Base-by-base conservation (phyloP, 768 basidiomycete genomes). In the Leccinum longicurvipes region DNA sequence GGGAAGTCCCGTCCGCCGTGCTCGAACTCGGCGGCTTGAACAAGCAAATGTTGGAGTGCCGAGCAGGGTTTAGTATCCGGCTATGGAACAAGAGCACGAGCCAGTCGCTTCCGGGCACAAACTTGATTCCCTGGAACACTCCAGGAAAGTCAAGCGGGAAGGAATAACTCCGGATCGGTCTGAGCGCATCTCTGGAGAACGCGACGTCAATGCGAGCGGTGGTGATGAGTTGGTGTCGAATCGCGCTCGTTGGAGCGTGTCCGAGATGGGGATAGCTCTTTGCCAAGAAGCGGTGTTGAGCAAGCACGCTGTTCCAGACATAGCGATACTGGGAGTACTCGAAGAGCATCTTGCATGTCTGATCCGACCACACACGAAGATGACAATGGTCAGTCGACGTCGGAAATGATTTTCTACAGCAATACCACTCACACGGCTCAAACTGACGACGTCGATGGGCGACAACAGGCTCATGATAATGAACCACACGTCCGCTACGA, bases 51-150 rank as follows among this genome's bases (percentile, higher is more conserved):
- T 72, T 70, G 2, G 68, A 70, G 50, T 70, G 67, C 6, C 66
- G 65, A 0, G 57, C 53, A 17, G 70, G 70, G 28, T 70, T 70
- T 24, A 67, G 63, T 19, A 56, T 63, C 7, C 70, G 63, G 29
- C 68, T 69, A 50, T 69, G 68, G 42, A 71, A 69, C n/a, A 71
- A 60, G 23, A 69, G 48, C 14, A 69, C 67, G 2, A 69, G 63
- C 68, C 68, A 69, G 51, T 67, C 60, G 36, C 61, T 61, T 8
- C 68, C 68, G 9, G 68, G 63, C 42, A 67, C n/a, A 51, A 72
- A 70, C 41, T 60, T 67, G 53, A 70, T 42, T 29, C 68, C 68
- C 53, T 71, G 68, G 50, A 70, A 69, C 8, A 69, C 55, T 3
- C 68, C 68, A 7, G 70, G 65, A 29, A 71, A 63, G 14, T 67